These are phyloP conservation scores for Thuidium tamariscinum DNA, from an alignment of 225 moss, liverwort and hornwort genomes.

Conservation along the genomic window DNA sequence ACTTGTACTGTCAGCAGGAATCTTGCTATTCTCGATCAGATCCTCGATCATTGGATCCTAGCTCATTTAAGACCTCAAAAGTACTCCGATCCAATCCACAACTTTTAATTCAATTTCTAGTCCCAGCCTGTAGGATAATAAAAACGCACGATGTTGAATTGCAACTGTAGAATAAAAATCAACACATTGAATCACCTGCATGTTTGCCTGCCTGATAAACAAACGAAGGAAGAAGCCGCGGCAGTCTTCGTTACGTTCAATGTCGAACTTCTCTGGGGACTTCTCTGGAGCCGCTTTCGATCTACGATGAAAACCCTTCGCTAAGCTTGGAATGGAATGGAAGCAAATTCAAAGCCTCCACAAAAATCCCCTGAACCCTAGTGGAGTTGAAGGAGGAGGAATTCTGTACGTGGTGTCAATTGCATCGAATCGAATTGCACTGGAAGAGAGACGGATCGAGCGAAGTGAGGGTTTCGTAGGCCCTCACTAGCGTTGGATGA, in stretches of 20 bases:
- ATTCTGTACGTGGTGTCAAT: no score
- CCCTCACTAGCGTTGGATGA: no score
- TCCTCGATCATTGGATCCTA: no score
- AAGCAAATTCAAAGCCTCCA: not conserved
- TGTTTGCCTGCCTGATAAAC: not conserved
- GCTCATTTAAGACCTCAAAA: slow-evolving; percentile 43
- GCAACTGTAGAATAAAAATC: slow-evolving; percentile 15
- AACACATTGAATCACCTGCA: no score
- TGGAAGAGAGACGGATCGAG: no score
- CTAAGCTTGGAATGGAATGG: not conserved
- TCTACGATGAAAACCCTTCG: not conserved
- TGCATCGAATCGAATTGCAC: no score
- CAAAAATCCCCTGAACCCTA: not conserved
- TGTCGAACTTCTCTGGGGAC: not conserved
- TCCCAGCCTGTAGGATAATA: not conserved
- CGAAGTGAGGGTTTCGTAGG: no score
- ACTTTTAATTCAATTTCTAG: slow-evolving; percentile 55
- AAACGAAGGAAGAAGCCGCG: not conserved
- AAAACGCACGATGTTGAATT: not conserved
- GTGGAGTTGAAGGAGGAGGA: not conserved
- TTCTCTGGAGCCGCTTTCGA: not conserved
- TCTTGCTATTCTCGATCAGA: no score
- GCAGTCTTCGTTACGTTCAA: not conserved
- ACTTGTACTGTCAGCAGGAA: not conserved
- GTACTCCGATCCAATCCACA: slow-evolving; percentile 51